Evolutionary conservation across 305 asterid species (phyloP), one percentile per base, ranked within the genome.

Genomic region (Andrographis paniculata): DNA sequence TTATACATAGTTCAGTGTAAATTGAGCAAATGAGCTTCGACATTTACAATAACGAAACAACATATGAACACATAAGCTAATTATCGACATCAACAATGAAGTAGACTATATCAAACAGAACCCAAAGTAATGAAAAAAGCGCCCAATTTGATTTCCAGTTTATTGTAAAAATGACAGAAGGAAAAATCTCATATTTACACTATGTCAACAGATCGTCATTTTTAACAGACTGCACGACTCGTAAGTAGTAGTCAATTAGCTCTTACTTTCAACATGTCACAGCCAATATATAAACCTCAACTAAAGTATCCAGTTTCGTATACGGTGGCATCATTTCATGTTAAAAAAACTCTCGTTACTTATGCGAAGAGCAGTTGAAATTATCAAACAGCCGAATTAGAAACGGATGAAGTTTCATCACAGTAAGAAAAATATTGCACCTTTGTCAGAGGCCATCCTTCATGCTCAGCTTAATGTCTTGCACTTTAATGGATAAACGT

Each of bases 401-500:
- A 54, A 40, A 42, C 20, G 22, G 19, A 42, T 33, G n/a, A 9
- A 10, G 38, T 6, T 33, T 7, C 17, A 48, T 31, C 40, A 28
- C 31, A 23, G 54, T 39, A 9, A 41, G 48, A 0, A 12, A 48
- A 27, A 49, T 21, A n/a, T 35, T 31, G 42, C 67, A 68, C 48
- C 65, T 6, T 33, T 27, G 55, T 67, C 53, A 79, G 50, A 74
- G 63, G 45, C 72, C 74, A 47, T 75, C 87, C 67, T 71, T 85
- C 77, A 89, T 65, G 78, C 79, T 69, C 58, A 80, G 79, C 74
- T 85, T 82, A 44, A 82, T 73, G 68, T 67, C 80, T 53, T 82
- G 73, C 17, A 85, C 94, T 73, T 80, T 80, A 53, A 79, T 43
- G 9, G 94, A 79, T 30, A 89, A 54, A 24, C 78, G 81, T 47